phyloP scores from a whole-genome alignment of 352 stramenopile genomes.

The Globisporangium rhizosaccharum region DNA sequence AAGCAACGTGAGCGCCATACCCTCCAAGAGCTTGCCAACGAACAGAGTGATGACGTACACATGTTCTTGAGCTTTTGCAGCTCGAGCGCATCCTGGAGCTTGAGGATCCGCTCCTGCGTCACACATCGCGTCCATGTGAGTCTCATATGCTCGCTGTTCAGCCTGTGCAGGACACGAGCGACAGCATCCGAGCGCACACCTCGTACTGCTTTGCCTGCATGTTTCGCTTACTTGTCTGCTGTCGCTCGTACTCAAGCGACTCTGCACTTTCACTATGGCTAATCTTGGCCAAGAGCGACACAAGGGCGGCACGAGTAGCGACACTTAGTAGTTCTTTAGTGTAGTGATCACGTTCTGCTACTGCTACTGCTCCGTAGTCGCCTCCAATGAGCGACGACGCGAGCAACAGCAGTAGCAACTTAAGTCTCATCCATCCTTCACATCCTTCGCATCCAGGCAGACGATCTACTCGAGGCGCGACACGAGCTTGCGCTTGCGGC shows the following conservation, averaged over 20 bases:
- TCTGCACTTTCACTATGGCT: neutral
- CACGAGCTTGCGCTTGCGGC: slow-evolving; percentile 80
- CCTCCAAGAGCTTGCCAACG: neutral
- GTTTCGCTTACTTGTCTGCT: no score
- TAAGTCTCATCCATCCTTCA: neutral
- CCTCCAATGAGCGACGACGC: neutral
- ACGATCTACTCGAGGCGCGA: slow-evolving; percentile 57
- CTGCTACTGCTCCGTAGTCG: neutral
- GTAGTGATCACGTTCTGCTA: neutral
- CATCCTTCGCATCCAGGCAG: neutral
- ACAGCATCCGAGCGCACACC: slow-evolving; percentile 10
- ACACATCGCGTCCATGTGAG: no score
- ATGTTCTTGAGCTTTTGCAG: slow-evolving; percentile 81
- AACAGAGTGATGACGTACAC: slow-evolving; percentile 26
- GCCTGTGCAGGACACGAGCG: neutral
- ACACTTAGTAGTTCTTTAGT: neutral
- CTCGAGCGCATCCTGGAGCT: slow-evolving; percentile 72
- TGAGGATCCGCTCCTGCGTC: slow-evolving; percentile 62
- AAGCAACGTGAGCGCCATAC: neutral
- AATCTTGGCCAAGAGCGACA: neutral
- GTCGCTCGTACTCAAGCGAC: neutral
- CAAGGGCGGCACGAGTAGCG: neutral
- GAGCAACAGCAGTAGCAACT: neutral
- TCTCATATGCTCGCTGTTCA: neutral
- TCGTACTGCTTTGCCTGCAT: slow-evolving; percentile 76